Conservation (phyloP, 352 stramenopile genomes). For the Phytophthora fragariaefolia region DNA sequence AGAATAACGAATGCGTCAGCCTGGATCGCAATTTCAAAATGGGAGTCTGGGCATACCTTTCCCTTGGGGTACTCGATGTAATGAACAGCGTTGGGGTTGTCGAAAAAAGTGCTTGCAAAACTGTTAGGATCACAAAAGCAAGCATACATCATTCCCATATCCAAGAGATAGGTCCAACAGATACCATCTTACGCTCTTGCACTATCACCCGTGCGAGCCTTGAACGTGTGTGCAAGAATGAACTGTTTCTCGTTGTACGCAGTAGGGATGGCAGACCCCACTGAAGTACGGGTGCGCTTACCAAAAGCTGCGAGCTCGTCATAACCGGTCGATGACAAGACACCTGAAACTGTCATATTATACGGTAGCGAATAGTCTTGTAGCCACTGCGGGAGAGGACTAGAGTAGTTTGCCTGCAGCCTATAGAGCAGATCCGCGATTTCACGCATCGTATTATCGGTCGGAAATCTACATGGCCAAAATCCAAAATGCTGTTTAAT, state of each 20-base stretch:
- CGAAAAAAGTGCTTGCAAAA: slow-evolving; percentile 68
- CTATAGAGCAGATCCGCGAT: slow-evolving; percentile 49
- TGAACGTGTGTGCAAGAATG: slow-evolving; percentile 65
- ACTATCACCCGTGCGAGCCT: slow-evolving; percentile 61
- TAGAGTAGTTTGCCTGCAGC: slow-evolving; percentile 50
- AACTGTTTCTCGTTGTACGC: slow-evolving; percentile 46
- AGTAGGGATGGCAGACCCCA: slow-evolving; percentile 6
- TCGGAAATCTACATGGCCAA: slow-evolving; percentile 49
- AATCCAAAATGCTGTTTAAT: slow-evolving; percentile 6
- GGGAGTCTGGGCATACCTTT: slow-evolving; percentile 46
- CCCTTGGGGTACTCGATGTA: slow-evolving; percentile 58
- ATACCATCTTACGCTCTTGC: slow-evolving; percentile 56
- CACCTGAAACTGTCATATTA: slow-evolving; percentile 50
- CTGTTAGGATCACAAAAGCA: slow-evolving; percentile 20
- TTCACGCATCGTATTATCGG: slow-evolving; percentile 54
- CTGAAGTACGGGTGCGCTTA: slow-evolving; percentile 37
- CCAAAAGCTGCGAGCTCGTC: slow-evolving; percentile 53
- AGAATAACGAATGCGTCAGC: not conserved
- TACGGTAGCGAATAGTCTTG: slow-evolving; percentile 67
- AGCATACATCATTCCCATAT: not conserved
- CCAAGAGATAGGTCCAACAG: not conserved
- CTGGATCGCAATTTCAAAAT: not conserved
- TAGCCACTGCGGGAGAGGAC: slow-evolving; percentile 55
- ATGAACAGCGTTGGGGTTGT: slow-evolving; percentile 53
- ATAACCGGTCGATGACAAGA: slow-evolving; percentile 42